Evolutionary conservation across 78 protist species (phyloP).

Genomic region (Paratrimastix pyriformis): DNA sequence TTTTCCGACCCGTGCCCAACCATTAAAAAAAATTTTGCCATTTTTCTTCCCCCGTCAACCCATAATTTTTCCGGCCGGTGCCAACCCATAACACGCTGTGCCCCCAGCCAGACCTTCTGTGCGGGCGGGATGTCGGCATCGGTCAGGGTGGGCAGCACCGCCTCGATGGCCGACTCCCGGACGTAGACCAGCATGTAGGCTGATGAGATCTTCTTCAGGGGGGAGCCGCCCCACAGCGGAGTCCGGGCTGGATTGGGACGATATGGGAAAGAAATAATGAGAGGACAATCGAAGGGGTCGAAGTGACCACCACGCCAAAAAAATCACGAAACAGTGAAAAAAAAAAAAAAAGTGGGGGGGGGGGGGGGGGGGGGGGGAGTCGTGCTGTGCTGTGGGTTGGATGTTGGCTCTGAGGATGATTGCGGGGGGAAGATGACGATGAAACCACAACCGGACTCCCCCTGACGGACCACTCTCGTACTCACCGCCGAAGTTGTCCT

Average conservation of each 20-base stretch:
- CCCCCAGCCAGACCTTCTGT: no score
- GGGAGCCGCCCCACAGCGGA: no score
- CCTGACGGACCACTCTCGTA: background rate
- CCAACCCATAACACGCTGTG: no score
- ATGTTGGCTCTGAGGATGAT: constrained; percentile 9
- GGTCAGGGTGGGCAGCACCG: constrained; percentile 24
- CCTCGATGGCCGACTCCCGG: constrained; percentile 27
- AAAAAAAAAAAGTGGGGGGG: background rate
- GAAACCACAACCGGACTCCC: no score
- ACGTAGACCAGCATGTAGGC: constrained; percentile 87
- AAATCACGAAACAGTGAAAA: background rate
- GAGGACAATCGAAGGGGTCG: background rate
- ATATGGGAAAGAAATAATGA: background rate
- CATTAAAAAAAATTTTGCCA: no score
- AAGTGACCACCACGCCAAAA: background rate
- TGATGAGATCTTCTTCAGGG: no score
- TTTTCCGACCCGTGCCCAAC: no score
- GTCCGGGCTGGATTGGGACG: background rate
- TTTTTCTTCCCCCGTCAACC: no score
- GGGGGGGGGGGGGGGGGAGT: constrained; percentile 13
- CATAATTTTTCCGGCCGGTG: no score
- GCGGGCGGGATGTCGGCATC: constrained; percentile 36
- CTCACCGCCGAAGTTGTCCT: constrained; percentile 66
- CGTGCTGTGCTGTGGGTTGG: background rate
- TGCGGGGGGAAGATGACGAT: no score